Base-by-base conservation (phyloP, 495 filamentous ascomycete genomes). In the Lasiosphaeria miniovina region DNA sequence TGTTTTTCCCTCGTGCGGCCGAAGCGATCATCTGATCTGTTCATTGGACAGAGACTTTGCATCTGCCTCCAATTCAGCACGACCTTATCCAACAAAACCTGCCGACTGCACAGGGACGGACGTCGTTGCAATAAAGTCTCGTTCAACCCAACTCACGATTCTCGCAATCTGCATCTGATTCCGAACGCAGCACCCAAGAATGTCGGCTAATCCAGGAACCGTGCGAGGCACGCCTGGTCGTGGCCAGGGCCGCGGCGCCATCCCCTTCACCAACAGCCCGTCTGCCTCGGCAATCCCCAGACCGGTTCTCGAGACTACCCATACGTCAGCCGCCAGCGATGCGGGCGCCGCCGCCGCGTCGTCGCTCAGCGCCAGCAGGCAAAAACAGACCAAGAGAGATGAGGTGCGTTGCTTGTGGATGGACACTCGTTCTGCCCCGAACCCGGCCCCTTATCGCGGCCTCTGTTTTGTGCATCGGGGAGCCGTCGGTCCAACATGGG, bases 311-410 rank as follows among this genome's bases (percentile, higher is more conserved):
- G 92, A 96, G 40, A 74, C 80, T 46, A 72, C 76, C 34, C 68
- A 77, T 55, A 75, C 80, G 49, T 60, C 72, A 24, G 33, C 68
- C 34, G 62, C 65, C 45, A 90, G 87, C 70, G 89, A 93, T 56
- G 84, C 80, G 58, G 86, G 84, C 49, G 84, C 82, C 61, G 43
- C 43, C 4, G 51, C 54, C 10, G 9, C 54, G 24, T 90, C 91
- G 54, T 86, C 89, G 57, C 82, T 90, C 76, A 96, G 84, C 82
- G 89, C 88, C 68, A 97, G 86, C 72, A 82, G 94, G 70, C 88
- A 90, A 76, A 97, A 95, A 77, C 93, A 97, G 80, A 88, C 87
- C 61, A 98, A 96, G 77, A 86, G 91, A 73, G 94, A 99, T 90
- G 94, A 99, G 89, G 94, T 98, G 79, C 68, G 86, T 75, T 60